Evolutionary conservation across 2,329 filamentous ascomycete genomes (phyloP), one percentile per base, ranked within the genome.

Genomic region (Plenodomus lindquistii): DNA sequence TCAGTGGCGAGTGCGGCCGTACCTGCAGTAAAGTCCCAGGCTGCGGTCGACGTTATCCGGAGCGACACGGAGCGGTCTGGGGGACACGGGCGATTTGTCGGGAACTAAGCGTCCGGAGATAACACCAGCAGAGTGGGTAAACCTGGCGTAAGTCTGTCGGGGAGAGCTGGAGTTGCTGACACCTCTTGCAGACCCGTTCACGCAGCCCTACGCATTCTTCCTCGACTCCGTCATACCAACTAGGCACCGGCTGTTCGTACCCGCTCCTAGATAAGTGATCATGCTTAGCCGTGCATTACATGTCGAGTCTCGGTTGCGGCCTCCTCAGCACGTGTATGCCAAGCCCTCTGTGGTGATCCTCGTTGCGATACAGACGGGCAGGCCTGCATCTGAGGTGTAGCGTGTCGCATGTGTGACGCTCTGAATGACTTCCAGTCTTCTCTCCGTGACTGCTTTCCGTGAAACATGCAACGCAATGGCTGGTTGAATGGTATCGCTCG

Each of bases 1-100:
- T 53, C 46, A 54, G 55, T 57, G 53, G 55, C 51, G 27, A 55
- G 40, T 45, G 53, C 57, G 56, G 45, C 50, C 61, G 66, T 68
- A 65, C 66, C 66, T 71, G 67, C 67, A 70, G 62, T 40, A 37
- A 59, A 52, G 46, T 51, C 48, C 50, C 39, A 52, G 51, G 54
- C 57, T 59, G 52, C 53, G 54, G 54, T 56, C 38, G 44, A 48
- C 42, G 37, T 36, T 48, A 44, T 44, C 52, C 60, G 57, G 59
- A 47, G 55, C 50, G 50, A 55, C 36, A 57, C 55, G 54, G 55
- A 51, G 50, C 27, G 45, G 42, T 31, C 46, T 39, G 40, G 42
- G 49, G 48, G 27, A 42, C 55, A 17, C 47, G 49, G 54, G 60
- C 56, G 57, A 52, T 49, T 50, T 44, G 52, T 54, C 60, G 62